Conservation (phyloP, 2,329 filamentous ascomycete genomes). For the Aspergillus sp. region DNA sequence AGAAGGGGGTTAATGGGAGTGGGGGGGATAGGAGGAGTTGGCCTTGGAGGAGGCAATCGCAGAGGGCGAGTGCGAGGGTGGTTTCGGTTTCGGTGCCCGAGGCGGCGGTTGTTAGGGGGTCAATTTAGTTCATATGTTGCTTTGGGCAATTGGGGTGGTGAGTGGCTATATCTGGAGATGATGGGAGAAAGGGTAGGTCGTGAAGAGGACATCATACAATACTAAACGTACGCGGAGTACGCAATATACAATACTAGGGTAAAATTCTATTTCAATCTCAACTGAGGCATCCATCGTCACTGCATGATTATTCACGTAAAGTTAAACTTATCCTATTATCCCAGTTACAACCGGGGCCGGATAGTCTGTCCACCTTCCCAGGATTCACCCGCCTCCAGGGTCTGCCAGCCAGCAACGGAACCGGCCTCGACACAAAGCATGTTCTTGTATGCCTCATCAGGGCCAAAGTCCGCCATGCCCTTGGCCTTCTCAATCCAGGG, state of each 20-base stretch:
- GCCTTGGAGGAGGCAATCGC: neutral
- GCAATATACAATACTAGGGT: neutral
- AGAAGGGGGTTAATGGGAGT: too few relatives aligned
- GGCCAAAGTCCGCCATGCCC: constrained; percentile 81
- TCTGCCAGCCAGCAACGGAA: constrained; percentile 77
- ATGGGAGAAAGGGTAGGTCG: too few relatives aligned
- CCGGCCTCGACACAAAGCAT: constrained; percentile 97
- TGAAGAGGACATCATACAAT: neutral
- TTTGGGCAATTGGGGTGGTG: neutral
- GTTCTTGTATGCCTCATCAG: constrained; percentile 84
- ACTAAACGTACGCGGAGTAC: too few relatives aligned
- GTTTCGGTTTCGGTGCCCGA: neutral
- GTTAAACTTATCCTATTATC: neutral
- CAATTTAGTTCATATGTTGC: neutral
- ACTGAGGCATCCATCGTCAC: neutral
- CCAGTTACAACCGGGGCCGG: constrained; percentile 41
- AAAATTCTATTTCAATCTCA: neutral
- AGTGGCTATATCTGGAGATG: neutral
- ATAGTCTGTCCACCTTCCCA: constrained; percentile 66
- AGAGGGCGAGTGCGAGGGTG: neutral
- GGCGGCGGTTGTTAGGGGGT: neutral
- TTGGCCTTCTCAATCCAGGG: constrained; percentile 86
- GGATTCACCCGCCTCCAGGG: constrained; percentile 74
- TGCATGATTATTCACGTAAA: neutral
- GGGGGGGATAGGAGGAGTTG: neutral